These are phyloP conservation scores for Erodium maritimum DNA, from an alignment of 345 rosid genomes.

Conservation along the genomic window DNA sequence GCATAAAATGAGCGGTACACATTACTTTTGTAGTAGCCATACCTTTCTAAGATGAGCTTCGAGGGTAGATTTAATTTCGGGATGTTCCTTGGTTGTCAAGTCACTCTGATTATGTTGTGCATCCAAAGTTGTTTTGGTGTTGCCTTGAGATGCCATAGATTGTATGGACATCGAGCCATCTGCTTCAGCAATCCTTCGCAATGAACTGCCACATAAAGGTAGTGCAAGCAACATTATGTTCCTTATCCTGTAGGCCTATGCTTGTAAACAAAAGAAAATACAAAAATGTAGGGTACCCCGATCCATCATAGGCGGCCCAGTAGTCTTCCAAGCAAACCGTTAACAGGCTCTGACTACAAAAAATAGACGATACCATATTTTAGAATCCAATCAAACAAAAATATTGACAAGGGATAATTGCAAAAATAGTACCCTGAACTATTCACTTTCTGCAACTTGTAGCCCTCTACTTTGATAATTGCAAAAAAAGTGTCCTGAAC, in stretches of 20 bases:
- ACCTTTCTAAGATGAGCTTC: slow-evolving; percentile 19
- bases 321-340: slow-evolving; percentile 48
- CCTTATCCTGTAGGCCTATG: not conserved
- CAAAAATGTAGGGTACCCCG: slow-evolving; percentile 22
- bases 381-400: slow-evolving; percentile 1
- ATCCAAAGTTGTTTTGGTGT: slow-evolving; percentile 13
- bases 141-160: slow-evolving; percentile 8
- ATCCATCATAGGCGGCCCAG: slow-evolving; percentile 51
- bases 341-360: slow-evolving; percentile 48
- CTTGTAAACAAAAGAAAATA: not conserved
- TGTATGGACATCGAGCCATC: slow-evolving; percentile 12
- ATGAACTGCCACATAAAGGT: slow-evolving; percentile 19
- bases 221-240: slow-evolving; percentile 1
- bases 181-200: slow-evolving; percentile 23
- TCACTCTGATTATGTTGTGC: slow-evolving; percentile 17
- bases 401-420: too few relatives aligned
- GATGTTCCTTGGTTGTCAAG: slow-evolving; percentile 12
- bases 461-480: too few relatives aligned
- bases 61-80: slow-evolving; percentile 9
- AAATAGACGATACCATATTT: slow-evolving; percentile 6
- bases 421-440: too few relatives aligned
- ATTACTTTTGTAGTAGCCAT: not conserved
- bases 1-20: too few relatives aligned
- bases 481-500: too few relatives aligned
- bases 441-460: too few relatives aligned